Conservation (phyloP, 768 basidiomycete genomes). For the Pisolithus tinctorius region DNA sequence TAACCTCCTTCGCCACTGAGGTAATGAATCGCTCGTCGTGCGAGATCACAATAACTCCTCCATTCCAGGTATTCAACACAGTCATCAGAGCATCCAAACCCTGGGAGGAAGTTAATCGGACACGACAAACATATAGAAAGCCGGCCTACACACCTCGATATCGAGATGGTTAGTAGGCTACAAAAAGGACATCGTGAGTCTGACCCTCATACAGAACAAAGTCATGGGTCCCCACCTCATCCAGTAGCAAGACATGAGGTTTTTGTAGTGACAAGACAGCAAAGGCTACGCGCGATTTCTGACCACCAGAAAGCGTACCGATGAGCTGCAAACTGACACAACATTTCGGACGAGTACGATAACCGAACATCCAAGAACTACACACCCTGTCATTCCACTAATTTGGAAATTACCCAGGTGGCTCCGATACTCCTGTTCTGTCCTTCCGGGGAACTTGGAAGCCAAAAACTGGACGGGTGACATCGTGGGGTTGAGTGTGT, state of each 20-base stretch:
- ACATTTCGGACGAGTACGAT: neutral
- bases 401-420: constrained; percentile 98
- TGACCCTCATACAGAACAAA: neutral
- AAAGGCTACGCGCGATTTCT: constrained; percentile 94
- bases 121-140: neutral
- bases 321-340: constrained; percentile 69
- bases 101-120: constrained; percentile 28
- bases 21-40: constrained; percentile 97
- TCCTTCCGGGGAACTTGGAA: constrained; percentile 86
- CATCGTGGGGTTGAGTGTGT: constrained; percentile 76
- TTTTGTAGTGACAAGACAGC: constrained; percentile 77
- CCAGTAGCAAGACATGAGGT: constrained; percentile 89
- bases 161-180: constrained; percentile 94
- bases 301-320: constrained; percentile 89
- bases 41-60: constrained; percentile 87
- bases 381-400: constrained; percentile 87
- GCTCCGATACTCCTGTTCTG: constrained; percentile 91
- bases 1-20: constrained; percentile 76
- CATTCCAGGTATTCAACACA: constrained; percentile 76
- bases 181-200: neutral
- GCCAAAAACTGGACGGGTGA: constrained; percentile 94
- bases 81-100: constrained; percentile 94
- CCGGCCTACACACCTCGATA: constrained; percentile 62
- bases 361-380: constrained; percentile 1
- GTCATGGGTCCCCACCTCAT: constrained; percentile 63